Evolutionary conservation across 495 filamentous ascomycete species (phyloP).

Genomic region (Aspergillus diversus): DNA sequence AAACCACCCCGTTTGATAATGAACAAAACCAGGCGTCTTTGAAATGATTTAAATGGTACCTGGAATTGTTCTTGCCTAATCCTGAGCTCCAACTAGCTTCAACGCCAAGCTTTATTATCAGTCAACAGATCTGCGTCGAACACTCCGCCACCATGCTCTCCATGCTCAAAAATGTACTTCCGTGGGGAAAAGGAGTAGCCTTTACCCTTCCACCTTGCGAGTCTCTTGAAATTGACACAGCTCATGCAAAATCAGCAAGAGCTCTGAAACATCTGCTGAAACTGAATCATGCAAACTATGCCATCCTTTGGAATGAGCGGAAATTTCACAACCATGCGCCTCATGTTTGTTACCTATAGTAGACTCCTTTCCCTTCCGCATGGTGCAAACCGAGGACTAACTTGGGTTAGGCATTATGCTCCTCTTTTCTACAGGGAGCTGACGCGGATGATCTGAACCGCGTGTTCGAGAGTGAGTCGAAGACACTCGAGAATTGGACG

Average conservation of each 20-base stretch:
- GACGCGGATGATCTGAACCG: conserved; percentile 68
- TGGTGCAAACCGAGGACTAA: background rate
- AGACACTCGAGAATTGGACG: conserved; percentile 76
- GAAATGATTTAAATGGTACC: too few species aligned
- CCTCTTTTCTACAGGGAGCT: conserved; percentile 83
- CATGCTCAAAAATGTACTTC: conserved; percentile 26
- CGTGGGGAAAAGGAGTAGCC: conserved; percentile 32
- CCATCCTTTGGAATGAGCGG: conserved; percentile 76
- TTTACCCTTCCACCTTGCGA: conserved; percentile 72
- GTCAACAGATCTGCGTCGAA: background rate
- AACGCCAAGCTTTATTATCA: conserved; percentile 13
- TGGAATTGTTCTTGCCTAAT: too few species aligned
- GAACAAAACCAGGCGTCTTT: too few species aligned
- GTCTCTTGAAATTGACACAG: conserved; percentile 76
- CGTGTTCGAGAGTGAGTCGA: conserved; percentile 77
- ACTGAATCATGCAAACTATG: conserved; percentile 88
- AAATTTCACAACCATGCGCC: conserved; percentile 86
- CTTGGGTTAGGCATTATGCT: conserved; percentile 61
- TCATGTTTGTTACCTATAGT: conserved; percentile 56
- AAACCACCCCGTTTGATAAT: too few species aligned
- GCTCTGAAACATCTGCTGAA: conserved; percentile 87
- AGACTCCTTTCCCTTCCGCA: background rate
- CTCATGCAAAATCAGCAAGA: conserved; percentile 74
- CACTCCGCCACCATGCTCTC: conserved; percentile 31
- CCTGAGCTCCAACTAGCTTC: conserved; percentile 2